These are phyloP conservation scores for Albizia julibrissin DNA, from an alignment of 306 rosid genomes.

Conservation along the genomic window DNA sequence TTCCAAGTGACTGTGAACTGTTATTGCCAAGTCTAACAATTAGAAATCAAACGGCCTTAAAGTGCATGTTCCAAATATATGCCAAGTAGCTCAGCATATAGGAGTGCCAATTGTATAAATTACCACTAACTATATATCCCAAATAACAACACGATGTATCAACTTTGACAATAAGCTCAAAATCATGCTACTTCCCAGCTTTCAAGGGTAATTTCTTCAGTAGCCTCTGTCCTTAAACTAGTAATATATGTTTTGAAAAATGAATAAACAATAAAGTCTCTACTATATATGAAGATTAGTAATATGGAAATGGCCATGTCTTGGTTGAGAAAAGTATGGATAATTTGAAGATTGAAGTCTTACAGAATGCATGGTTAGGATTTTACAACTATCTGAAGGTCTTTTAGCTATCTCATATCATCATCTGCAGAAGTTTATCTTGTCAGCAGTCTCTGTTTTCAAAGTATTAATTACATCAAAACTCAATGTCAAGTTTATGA, in stretches of 20 bases:
- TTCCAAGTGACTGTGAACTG: not conserved
- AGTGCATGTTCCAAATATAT: conserved; percentile 3
- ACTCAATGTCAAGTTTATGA: not conserved
- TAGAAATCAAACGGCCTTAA: not conserved
- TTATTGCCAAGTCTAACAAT: not conserved
- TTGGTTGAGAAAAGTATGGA: not conserved
- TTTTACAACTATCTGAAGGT: not conserved
- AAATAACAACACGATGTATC: not conserved
- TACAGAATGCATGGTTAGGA: not conserved
- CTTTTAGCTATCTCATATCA: not conserved
- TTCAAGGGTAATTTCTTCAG: not conserved
- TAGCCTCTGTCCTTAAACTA: not conserved
- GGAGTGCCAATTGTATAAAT: not conserved
- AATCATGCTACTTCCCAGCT: not conserved
- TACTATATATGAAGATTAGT: not conserved
- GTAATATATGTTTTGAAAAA: not conserved
- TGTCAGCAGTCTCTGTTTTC: not conserved
- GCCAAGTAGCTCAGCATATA: not conserved
- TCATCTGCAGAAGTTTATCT: not conserved
- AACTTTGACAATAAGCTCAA: not conserved
- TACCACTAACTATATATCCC: not conserved
- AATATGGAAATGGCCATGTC: not conserved
- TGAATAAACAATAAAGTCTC: not conserved
- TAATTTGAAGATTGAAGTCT: not conserved
- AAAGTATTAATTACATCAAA: not conserved